phyloP scores from a whole-genome alignment of 2,329 filamentous ascomycete species.

The Colletotrichum kahawae region DNA sequence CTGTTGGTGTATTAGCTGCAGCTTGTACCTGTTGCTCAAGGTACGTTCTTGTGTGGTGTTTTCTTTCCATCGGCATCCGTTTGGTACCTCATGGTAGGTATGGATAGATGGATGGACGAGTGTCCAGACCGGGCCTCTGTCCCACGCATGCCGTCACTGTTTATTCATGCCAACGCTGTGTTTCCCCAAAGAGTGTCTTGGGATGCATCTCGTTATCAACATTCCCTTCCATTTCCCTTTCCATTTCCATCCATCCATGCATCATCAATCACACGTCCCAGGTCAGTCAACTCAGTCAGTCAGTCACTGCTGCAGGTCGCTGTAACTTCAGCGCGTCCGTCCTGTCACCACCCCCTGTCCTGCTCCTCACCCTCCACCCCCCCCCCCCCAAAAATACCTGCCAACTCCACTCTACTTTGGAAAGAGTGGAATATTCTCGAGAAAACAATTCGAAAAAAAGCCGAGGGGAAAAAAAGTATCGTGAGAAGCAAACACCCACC shows the following conservation, averaged over 20 bases:
- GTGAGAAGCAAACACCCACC: background rate
- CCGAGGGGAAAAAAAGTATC: background rate
- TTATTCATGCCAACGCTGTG: background rate
- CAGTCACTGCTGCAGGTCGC: background rate
- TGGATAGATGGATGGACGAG: background rate
- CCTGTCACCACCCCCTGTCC: background rate
- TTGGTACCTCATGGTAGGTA: background rate
- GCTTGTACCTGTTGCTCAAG: background rate
- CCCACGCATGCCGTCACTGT: background rate
- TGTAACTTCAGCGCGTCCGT: background rate
- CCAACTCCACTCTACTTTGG: background rate
- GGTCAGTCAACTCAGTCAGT: background rate
- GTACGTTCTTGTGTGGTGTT: background rate
- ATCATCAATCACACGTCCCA: background rate
- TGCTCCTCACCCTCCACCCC: background rate
- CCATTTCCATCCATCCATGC: background rate
- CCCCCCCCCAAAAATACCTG: background rate
- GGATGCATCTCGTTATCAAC: background rate
- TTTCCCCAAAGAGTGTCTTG: background rate
- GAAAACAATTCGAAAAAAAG: background rate
- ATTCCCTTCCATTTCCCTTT: background rate
- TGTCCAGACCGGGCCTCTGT: background rate
- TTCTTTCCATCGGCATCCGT: background rate
- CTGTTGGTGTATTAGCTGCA: background rate
- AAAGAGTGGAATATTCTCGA: conserved; percentile 17